A percentile compares a stretch with the other conserved stretches of the same genome.
Evolutionary conservation across 345 rosid genomes (phyloP).

Genomic region (Mangifera indica): DNA sequence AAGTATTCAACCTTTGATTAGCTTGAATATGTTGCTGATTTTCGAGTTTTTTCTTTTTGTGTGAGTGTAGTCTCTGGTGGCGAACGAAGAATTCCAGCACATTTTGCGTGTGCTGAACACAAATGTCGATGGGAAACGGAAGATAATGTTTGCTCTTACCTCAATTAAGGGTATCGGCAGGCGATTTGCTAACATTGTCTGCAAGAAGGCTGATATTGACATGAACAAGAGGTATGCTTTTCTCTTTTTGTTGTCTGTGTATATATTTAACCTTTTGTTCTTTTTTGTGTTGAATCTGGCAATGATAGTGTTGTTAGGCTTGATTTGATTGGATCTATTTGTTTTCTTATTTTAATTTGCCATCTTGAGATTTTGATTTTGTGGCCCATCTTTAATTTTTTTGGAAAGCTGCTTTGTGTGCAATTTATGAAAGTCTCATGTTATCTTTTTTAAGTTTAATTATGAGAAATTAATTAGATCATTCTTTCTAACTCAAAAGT

Average conservation of each 20-base stretch:
- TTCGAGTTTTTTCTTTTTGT: neutral
- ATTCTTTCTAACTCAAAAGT: too few relatives aligned
- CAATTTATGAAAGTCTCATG: too few relatives aligned
- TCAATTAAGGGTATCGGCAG: conserved; percentile 93
- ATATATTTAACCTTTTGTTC: neutral
- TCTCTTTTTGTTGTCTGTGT: neutral
- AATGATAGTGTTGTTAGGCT: neutral
- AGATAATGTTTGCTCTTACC: conserved; percentile 88
- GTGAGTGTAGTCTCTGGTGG: conserved; percentile 65
- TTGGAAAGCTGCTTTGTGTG: too few relatives aligned
- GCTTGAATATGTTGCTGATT: neutral
- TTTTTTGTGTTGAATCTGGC: neutral
- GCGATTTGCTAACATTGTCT: conserved; percentile 79
- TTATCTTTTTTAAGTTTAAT: too few relatives aligned
- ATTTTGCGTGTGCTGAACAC: conserved; percentile 90
- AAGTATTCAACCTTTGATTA: too few relatives aligned
- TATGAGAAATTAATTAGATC: too few relatives aligned
- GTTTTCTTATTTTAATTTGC: neutral
- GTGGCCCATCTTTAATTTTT: too few relatives aligned
- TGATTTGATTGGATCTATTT: neutral
- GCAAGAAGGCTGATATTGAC: conserved; percentile 97
- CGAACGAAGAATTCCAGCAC: conserved; percentile 89
- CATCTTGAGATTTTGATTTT: too few relatives aligned
- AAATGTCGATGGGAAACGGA: conserved; percentile 87
- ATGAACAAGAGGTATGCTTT: conserved; percentile 78